Conservation (phyloP, 2,329 filamentous ascomycete genomes). For the Cercospora sojina region DNA sequence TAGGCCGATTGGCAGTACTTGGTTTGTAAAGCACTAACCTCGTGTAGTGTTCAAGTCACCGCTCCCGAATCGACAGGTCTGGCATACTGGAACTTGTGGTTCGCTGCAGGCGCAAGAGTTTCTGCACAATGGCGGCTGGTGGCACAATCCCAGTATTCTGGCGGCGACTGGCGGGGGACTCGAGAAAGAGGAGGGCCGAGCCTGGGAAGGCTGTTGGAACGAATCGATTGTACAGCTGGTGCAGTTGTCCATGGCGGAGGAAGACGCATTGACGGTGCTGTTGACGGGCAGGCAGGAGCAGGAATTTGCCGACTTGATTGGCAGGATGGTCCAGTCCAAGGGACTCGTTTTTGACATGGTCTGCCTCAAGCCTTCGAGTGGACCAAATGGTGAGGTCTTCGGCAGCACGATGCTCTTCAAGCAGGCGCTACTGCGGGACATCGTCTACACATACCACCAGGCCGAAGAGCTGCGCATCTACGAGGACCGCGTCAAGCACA, state of each 20-base stretch:
- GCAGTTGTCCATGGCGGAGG: constrained; percentile 74
- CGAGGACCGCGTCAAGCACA: constrained; percentile 64
- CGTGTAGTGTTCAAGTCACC: constrained; percentile 81
- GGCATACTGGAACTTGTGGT: constrained; percentile 76
- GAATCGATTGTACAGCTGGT: constrained; percentile 80
- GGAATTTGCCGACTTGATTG: constrained; percentile 74
- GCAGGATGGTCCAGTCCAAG: constrained; percentile 75
- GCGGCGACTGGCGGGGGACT: constrained; percentile 80
- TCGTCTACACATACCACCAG: constrained; percentile 81
- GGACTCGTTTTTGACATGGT: constrained; percentile 84
- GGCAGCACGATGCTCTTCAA: constrained; percentile 88
- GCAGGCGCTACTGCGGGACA: constrained; percentile 73
- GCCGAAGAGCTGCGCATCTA: constrained; percentile 77
- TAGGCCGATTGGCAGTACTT: constrained; percentile 46
- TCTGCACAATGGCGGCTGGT: constrained; percentile 76
- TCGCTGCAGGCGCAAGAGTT: constrained; percentile 71
- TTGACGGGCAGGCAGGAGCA: constrained; percentile 81
- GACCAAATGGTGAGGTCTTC: constrained; percentile 77
- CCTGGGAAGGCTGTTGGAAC: constrained; percentile 96
- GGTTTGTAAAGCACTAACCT: constrained; percentile 18
- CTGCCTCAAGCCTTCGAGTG: constrained; percentile 79
- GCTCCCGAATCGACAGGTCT: constrained; percentile 82
- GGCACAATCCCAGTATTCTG: constrained; percentile 88
- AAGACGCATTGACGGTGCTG: constrained; percentile 79
- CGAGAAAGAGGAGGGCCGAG: constrained; percentile 76